Conservation (phyloP, 2,329 filamentous ascomycete species). For the Parastagonospora avenae region DNA sequence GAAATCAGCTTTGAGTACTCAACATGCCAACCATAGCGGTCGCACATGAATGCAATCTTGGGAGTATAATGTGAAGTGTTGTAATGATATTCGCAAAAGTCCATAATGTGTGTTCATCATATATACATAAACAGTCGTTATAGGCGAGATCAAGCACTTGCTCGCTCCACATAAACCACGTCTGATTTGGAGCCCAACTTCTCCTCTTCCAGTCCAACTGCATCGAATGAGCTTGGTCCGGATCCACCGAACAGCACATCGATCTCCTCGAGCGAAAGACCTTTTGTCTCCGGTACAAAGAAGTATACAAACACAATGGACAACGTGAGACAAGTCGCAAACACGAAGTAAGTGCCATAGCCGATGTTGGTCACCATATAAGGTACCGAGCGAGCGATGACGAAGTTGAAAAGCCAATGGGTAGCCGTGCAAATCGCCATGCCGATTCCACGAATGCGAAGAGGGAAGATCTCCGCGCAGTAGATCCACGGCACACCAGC, state of each 20-base stretch:
- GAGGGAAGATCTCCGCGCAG: conserved; percentile 75
- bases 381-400: conserved; percentile 70
- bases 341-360: conserved; percentile 53
- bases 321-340: conserved; percentile 55
- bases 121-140: too few relatives aligned
- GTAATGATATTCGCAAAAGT: too few relatives aligned
- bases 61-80: too few relatives aligned
- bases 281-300: conserved; percentile 51
- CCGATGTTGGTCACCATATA: conserved; percentile 62
- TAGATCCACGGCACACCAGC: conserved; percentile 78
- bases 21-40: too few relatives aligned
- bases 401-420: conserved; percentile 77
- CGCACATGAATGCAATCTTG: too few relatives aligned
- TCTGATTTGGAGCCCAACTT: not conserved
- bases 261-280: conserved; percentile 53
- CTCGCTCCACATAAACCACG: not conserved
- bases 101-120: too few relatives aligned
- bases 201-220: not conserved
- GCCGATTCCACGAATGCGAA: conserved; percentile 67
- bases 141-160: not conserved
- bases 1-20: too few relatives aligned
- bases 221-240: not conserved
- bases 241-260: conserved; percentile 50
- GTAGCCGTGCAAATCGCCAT: conserved; percentile 73
- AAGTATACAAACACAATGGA: conserved; percentile 55